Conservation (phyloP, 1,284 basidiomycete genomes). For the Austropuccinia psidii region DNA sequence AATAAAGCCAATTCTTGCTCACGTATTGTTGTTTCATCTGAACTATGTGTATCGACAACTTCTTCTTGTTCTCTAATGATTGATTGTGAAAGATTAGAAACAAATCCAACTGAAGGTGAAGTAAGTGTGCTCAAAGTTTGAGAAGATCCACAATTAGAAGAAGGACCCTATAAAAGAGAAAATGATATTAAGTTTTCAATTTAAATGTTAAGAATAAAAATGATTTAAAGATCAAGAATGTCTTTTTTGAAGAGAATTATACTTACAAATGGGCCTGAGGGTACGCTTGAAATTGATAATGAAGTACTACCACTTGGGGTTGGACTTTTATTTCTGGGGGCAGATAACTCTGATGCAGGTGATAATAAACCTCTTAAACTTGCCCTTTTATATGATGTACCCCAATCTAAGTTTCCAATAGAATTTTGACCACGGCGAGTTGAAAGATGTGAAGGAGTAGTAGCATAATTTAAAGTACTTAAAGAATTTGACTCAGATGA, state of each 20-base stretch:
- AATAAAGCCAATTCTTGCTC: slow-evolving; percentile 89
- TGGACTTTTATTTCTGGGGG: slow-evolving; percentile 55
- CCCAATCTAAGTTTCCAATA: slow-evolving; percentile 9
- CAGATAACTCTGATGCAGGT: slow-evolving; percentile 37
- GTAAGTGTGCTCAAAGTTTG: slow-evolving; percentile 29
- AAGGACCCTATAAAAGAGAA: slow-evolving; percentile 36
- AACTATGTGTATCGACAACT: slow-evolving; percentile 68
- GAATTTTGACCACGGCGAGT: slow-evolving; percentile 39
- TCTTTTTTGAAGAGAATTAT: no score
- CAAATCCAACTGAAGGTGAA: slow-evolving; percentile 69
- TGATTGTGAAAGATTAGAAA: slow-evolving; percentile 86
- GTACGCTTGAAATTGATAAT: slow-evolving; percentile 39
- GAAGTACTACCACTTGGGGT: slow-evolving; percentile 72
- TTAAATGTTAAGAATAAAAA: neutral
- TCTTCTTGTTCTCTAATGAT: slow-evolving; percentile 91
- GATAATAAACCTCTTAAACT: slow-evolving; percentile 40
- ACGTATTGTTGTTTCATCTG: no score
- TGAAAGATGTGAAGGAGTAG: no score
- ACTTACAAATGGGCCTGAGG: slow-evolving; percentile 40
- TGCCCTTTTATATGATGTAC: slow-evolving; percentile 39
- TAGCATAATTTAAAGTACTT: no score
- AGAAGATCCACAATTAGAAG: slow-evolving; percentile 36
- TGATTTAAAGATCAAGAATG: neutral
- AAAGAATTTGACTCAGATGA: slow-evolving; percentile 67
- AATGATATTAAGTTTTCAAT: slow-evolving; percentile 34